A percentile compares a stretch with the other conserved stretches of the same genome.
These are phyloP conservation scores for Cladosporium sphaerospermum DNA, from an alignment of 2,329 filamentous ascomycete genomes.

Conservation along the genomic window DNA sequence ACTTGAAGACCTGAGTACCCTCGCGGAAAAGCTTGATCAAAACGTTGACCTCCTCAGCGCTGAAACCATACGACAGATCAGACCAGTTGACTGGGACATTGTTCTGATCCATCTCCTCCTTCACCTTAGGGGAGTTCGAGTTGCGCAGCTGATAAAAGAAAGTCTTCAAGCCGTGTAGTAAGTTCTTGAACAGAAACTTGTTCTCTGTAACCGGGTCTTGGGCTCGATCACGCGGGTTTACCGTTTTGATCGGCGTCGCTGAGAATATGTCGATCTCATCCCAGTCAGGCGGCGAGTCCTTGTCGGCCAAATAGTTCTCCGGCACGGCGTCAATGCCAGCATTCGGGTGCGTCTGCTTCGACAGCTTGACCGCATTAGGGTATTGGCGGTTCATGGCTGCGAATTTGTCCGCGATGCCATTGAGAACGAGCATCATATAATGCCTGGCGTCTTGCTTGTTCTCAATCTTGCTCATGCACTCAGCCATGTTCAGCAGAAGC, in stretches of 20 bases:
- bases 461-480: slow-evolving; percentile 88
- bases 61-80: slow-evolving; percentile 93
- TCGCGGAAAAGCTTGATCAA: slow-evolving; percentile 97
- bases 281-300: slow-evolving; percentile 79
- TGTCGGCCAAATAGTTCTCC: slow-evolving; percentile 80
- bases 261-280: slow-evolving; percentile 97
- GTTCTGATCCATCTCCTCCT: slow-evolving; percentile 60
- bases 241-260: slow-evolving; percentile 92
- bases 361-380: slow-evolving; percentile 88
- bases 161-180: slow-evolving; percentile 92
- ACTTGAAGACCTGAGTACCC: slow-evolving; percentile 91
- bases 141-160: slow-evolving; percentile 91
- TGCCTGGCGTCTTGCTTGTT: slow-evolving; percentile 93
- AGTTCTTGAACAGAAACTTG: slow-evolving; percentile 94
- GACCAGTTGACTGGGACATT: slow-evolving; percentile 86
- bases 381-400: slow-evolving; percentile 97
- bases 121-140: slow-evolving; percentile 63
- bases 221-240: slow-evolving; percentile 80
- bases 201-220: slow-evolving; percentile 92
- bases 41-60: slow-evolving; percentile 92
- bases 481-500: slow-evolving; percentile 92
- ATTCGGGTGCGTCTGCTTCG: slow-evolving; percentile 61
- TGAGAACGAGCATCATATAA: slow-evolving; percentile 93
- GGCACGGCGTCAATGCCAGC: slow-evolving; percentile 56
- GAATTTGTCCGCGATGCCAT: slow-evolving; percentile 97